Evolutionary conservation across 306 rosid genomes (phyloP), one percentile per base, ranked within the genome.

Genomic region (Echinosophora koreensis): DNA sequence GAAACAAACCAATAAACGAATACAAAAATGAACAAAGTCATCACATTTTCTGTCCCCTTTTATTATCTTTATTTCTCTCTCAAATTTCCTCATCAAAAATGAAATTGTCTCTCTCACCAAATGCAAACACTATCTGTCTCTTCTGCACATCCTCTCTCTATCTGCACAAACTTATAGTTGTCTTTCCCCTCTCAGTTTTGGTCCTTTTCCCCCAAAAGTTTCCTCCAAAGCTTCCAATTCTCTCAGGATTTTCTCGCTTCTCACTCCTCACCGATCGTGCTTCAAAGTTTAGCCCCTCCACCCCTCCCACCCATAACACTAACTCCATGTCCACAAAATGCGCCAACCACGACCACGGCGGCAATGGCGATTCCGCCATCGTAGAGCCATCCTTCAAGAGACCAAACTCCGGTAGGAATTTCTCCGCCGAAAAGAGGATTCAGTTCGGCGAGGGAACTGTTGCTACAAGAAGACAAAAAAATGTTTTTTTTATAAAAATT

Each of bases 271-370:
- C 65, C 84, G 88, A 87, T 88, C 97, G 92, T 95, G 99, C 97
- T 95, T 82, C 97, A 89, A 67, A 95, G 97, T 89, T 86, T 91
- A 83, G 81, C 87, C 70, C 88, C 92, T 62, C 97, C 81, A 59
- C 81, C 93, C 5, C 85, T 0, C 84, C 91, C 50, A 57, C 91
- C 12, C 77, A n/a, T n/a, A n/a, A 57, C 39, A 77, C 89, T 8
- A 84, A 22, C 27, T 14, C 27, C 34, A 95, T 92, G 99, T 90
- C 87, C 34, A 35, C 89, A 11, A 95, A 92, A 83, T 97, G 98
- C 78, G 32, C 56, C 15, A 87, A 85, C 69, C 92, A 85, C 2
- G 88, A 80, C 0, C 18, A 66, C 14, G 65, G 41, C 22, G 80
- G 75, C 44, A 72, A 51, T 30, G 86, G 17, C 0, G 81, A 79